Base-by-base conservation (phyloP, 768 basidiomycete genomes). In the Mycena leptocephala region DNA sequence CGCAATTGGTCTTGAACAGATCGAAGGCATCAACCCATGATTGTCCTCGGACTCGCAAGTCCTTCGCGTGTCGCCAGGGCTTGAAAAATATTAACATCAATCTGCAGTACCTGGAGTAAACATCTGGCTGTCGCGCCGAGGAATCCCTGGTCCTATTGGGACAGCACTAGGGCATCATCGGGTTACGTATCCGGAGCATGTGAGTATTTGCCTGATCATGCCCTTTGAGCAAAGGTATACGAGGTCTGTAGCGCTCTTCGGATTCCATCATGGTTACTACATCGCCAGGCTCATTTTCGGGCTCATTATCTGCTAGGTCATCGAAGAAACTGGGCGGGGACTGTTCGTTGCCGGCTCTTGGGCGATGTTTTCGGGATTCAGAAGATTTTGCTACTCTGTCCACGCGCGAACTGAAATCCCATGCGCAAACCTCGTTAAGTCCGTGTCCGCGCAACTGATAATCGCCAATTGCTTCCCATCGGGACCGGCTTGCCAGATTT, bases 41-140 rank as follows among this genome's bases (percentile, higher is more conserved):
- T 51, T 83, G 70, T 14, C 39, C 68, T 1, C 0, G 0, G 8
- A 5, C 3, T 22, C 77, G 37, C 6, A 88, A 76, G 59, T 89
- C 84, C 1, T 2, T 24, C 0, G 75, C 37, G 56, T 58, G 39
- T 0, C 80, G 56, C 88, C 88, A 89, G 0, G 88, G 89, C 76
- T 87, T 87, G 76, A 89, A 89, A 0, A 89, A 79, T 18, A 87
- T 82, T 1, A 89, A 71, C 87, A 88, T 89, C 3, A 86, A 70
- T 13, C 83, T 75, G 63, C 80, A 83, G 67, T 87, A 88, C 16
- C 70, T 70, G 1, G 72, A 73, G 11, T 76, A 69, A 0, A 65
- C 3, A 10, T 80, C 66, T 14, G 62, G 37, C 56, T 30, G 70
- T 88, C 84, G 5, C 81, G 61, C 0, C 84, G 72, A 5, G 87